Evolutionary conservation across 495 filamentous ascomycete species (phyloP), one percentile per base, ranked within the genome.

Genomic region (Penicillium bovifimosum): DNA sequence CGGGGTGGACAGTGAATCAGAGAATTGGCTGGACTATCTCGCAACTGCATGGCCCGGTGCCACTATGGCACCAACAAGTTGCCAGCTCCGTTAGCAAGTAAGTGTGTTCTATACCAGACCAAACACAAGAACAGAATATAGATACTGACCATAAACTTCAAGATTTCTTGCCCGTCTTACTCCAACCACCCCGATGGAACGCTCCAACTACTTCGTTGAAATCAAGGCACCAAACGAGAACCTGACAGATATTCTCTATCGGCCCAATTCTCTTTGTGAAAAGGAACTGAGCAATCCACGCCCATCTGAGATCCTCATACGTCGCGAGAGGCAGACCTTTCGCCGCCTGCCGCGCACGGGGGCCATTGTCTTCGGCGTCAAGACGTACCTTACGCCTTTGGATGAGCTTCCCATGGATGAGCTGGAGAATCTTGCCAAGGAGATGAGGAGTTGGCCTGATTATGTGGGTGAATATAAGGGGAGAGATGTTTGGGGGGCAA

Each of bases 311-410:
- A 69, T 81, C 40, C 60, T 76, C 42, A 69, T 83, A 36, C 72
- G 79, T 13, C 68, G 73, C 26, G 80, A 83, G 55, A 65, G 78
- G 17, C 80, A 83, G 56, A 81, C 76, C 0, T 83, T 83, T 54
- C 73, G 70, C 32, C 61, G 76, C 2, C 59, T 83, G 33, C 74
- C 74, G 20, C 69, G 72, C 1, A 74, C 72, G 1, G 67, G 66
- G 0, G 66, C 78, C 0, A 70, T 83, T 10, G 60, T 80, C 9
- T 82, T 83, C 53, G 78, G 75, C 1, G 80, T 82, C 8, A 76
- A 79, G 54, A 83, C 80, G 0, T 74, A 69, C 16, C 63, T 82
- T 47, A 69, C 69, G 5, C 61, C 68, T 1, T 53, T 81, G 10
- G 68, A 74, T 11, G 72, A 81, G 49, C 59, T 80, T 27, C 66